Conservation (phyloP, 768 basidiomycete genomes). For the Multifurca ochricompacta region DNA sequence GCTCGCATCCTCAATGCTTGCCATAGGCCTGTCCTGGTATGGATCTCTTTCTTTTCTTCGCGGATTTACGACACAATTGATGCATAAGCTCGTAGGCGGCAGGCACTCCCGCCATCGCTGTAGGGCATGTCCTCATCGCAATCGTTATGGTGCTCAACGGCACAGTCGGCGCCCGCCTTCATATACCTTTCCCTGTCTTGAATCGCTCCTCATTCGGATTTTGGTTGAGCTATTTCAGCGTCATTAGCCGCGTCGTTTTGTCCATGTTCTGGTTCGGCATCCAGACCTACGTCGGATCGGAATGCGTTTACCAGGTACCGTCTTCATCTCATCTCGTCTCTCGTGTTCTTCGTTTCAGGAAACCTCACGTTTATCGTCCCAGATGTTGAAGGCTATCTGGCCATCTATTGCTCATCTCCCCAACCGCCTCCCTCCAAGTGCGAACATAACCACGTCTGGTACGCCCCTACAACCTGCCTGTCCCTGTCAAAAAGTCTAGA, state of each 20-base stretch:
- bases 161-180: conserved; percentile 66
- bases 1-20: conserved; percentile 66
- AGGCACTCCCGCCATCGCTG: conserved; percentile 63
- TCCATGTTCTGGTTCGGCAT: conserved; percentile 80
- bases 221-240: conserved; percentile 83
- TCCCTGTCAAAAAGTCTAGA: background rate
- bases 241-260: conserved; percentile 66
- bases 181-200: conserved; percentile 70
- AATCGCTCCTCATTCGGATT: conserved; percentile 84
- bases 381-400: conserved; percentile 80
- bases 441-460: conserved; percentile 60
- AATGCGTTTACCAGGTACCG: conserved; percentile 59
- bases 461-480: conserved; percentile 16
- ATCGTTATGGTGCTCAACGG: conserved; percentile 73
- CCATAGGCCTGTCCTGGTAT: conserved; percentile 64
- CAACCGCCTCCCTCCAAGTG: conserved; percentile 49
- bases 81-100: conserved; percentile 37
- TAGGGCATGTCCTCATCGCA: conserved; percentile 67
- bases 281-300: conserved; percentile 53
- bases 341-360: background rate
- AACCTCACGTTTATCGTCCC: background rate
- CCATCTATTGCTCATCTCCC: conserved; percentile 57
- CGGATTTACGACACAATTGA: background rate
- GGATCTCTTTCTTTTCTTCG: conserved; percentile 1
- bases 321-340: too few relatives aligned